A percentile compares a stretch with the other conserved stretches of the same genome.
phyloP scores from a whole-genome alignment of 768 basidiomycete genomes.

The Obba rivulosa region DNA sequence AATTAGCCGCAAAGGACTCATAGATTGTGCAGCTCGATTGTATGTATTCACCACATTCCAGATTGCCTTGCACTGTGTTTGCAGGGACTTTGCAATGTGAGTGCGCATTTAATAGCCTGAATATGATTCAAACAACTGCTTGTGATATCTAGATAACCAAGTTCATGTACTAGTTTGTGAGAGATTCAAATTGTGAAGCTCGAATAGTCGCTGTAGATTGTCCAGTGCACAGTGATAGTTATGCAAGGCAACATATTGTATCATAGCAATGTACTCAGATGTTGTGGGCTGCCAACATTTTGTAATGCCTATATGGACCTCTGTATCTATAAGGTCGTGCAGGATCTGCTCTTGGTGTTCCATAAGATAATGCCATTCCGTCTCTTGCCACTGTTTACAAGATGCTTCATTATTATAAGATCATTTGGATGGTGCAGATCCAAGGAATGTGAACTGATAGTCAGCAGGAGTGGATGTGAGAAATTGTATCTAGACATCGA shows the following conservation, averaged over 20 bases:
- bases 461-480: constrained; percentile 1
- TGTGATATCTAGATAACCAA: background rate
- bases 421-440: background rate
- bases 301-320: constrained; percentile 21
- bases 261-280: constrained; percentile 18
- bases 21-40: constrained; percentile 22
- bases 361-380: constrained; percentile 12
- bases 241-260: constrained; percentile 11
- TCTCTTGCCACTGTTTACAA: constrained; percentile 20
- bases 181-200: constrained; percentile 34
- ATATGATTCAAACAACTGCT: too few relatives aligned
- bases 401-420: constrained; percentile 9
- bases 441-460: background rate
- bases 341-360: constrained; percentile 14
- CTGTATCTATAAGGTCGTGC: constrained; percentile 17
- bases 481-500: constrained; percentile 1
- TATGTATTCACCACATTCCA: constrained; percentile 22
- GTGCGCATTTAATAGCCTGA: constrained; percentile 27
- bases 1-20: constrained; percentile 17
- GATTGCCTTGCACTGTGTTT: constrained; percentile 20
- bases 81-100: constrained; percentile 27
- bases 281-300: constrained; percentile 21
- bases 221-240: constrained; percentile 27
- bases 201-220: constrained; percentile 30
- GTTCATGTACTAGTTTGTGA: constrained; percentile 26